Conservation (phyloP, 495 filamentous ascomycete genomes). For the Cercophora sp. region DNA sequence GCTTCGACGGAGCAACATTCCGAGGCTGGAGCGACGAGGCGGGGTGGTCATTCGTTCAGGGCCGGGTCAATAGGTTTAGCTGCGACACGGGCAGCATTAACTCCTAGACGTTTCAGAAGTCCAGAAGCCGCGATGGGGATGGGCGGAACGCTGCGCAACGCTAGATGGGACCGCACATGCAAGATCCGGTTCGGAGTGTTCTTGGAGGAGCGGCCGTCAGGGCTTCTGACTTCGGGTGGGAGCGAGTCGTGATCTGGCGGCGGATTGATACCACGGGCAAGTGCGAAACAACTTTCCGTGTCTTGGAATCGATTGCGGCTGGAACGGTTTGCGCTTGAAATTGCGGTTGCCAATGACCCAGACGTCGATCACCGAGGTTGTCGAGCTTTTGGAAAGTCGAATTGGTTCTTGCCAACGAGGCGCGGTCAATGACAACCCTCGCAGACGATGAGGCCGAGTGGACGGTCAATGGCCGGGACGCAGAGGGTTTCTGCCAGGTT, state of each 20-base stretch:
- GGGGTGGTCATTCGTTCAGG: constrained; percentile 40
- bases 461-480: neutral
- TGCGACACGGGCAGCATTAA: constrained; percentile 22
- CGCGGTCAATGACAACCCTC: neutral
- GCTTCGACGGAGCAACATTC: constrained; percentile 71
- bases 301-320: too few species aligned
- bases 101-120: constrained; percentile 10
- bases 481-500: neutral
- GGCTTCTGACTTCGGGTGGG: too few species aligned
- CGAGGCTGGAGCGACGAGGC: constrained; percentile 51
- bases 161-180: too few species aligned
- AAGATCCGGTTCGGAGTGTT: too few species aligned
- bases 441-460: neutral
- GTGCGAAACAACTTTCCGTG: too few species aligned
- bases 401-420: neutral
- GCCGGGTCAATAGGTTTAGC: constrained; percentile 19
- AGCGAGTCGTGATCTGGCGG: too few species aligned
- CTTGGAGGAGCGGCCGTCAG: too few species aligned
- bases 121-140: constrained; percentile 16
- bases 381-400: neutral
- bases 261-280: too few species aligned
- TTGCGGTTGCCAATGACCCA: neutral
- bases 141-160: constrained; percentile 2
- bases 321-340: neutral
- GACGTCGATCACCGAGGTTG: neutral